Evolutionary conservation across 805 yeast genomes (phyloP), one percentile per base, ranked within the genome.

Genomic region (Myxozyma geophila): DNA sequence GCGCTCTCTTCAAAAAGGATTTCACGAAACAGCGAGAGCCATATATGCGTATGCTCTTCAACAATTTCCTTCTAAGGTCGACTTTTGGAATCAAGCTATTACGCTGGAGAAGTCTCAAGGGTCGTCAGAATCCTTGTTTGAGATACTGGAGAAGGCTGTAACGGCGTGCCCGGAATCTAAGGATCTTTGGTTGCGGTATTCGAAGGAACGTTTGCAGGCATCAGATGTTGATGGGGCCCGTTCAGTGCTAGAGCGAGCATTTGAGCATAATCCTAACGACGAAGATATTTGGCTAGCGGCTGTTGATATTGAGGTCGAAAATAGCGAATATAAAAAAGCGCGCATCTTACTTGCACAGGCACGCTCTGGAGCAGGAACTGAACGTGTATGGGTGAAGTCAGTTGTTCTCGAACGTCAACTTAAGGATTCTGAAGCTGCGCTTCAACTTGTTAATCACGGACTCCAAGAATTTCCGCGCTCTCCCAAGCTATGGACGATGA

Each of bases 281-380:
- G 87, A 84, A 64, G 83, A 81, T 28, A 72, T 90, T 9, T 87
- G 91, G 90, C 76, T 87, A 55, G 93, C 93, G 0, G 80, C 87
- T n/a, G 78, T 88, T 28, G 87, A 89, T 67, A 74, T 91, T 40
- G 89, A 89, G 60, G 76, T 78, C 17, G 79, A 79, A 23, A 75
- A 78, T 6, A 74, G 76, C 4, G 72, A 81, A 39, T 73, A 70
- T 40, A 75, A 74, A 0, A 69, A 73, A 13, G 85, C 83, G 0
- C 60, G 74, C 2, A 68, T 70, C 10, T 61, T 82, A 43, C 80
- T 81, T 60, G 73, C 73, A 1, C 67, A 73, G 3, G 87, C 88
- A 0, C 66, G 77, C 3, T 65, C 70, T 10, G 71, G 76, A 36
- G 74, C 81, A 0, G 73, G 76, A 0, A 75, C 83, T 4, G 82